Conservation (phyloP, 1,139 yeast species). For the Saccharomycopsis hybrid region DNA sequence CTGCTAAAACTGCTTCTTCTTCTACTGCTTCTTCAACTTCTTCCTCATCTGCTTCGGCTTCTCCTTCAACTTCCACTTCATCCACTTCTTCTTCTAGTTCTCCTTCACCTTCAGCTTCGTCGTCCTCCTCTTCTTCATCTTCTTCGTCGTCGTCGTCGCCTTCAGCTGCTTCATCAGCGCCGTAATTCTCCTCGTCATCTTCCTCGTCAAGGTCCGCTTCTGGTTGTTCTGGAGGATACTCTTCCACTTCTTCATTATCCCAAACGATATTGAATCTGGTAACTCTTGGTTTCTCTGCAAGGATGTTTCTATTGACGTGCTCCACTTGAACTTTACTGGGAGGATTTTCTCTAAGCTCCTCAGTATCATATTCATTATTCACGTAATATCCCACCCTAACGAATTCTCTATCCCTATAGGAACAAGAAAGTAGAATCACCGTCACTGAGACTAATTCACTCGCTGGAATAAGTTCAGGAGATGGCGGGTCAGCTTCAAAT, state of each 20-base stretch:
- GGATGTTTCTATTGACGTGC: slow-evolving; percentile 85
- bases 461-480: slow-evolving; percentile 93
- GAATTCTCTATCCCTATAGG: slow-evolving; percentile 89
- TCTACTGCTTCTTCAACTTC: slow-evolving; percentile 26
- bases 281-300: slow-evolving; percentile 97
- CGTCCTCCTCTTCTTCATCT: slow-evolving; percentile 33
- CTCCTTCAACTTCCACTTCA: slow-evolving; percentile 32
- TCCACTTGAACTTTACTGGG: slow-evolving; percentile 93
- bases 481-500: slow-evolving; percentile 93
- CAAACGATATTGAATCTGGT: slow-evolving; percentile 94
- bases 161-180: slow-evolving; percentile 44
- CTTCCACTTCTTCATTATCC: slow-evolving; percentile 62
- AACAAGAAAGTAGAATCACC: slow-evolving; percentile 84
- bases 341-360: slow-evolving; percentile 88
- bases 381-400: slow-evolving; percentile 97
- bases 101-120: slow-evolving; percentile 33
- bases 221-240: slow-evolving; percentile 73
- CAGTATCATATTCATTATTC: slow-evolving; percentile 91
- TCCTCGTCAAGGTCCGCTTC: slow-evolving; percentile 51
- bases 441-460: slow-evolving; percentile 93
- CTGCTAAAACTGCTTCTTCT: slow-evolving; percentile 24
- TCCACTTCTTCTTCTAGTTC: slow-evolving; percentile 34
- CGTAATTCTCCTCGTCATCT: slow-evolving; percentile 52
- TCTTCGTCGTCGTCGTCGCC: slow-evolving; percentile 38
- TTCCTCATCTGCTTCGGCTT: slow-evolving; percentile 27